Conservation (phyloP, 345 rosid species). For the Boechera stricta region DNA sequence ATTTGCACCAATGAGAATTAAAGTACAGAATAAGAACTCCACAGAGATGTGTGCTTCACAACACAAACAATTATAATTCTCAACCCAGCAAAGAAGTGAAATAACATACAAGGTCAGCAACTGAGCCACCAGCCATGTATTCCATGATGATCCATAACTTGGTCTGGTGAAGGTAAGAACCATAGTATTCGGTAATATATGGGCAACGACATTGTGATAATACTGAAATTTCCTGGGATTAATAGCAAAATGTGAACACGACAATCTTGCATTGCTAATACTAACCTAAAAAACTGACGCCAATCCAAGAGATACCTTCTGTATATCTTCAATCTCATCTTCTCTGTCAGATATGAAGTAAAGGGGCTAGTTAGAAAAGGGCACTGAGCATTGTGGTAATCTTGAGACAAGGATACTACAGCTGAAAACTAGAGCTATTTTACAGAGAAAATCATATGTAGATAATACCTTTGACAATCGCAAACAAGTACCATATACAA, state of each 20-base stretch:
- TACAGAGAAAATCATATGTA: background rate
- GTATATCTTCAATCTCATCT: constrained; percentile 99
- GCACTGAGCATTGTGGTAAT: constrained; percentile 25
- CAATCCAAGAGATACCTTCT: constrained; percentile 67
- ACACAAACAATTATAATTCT: constrained; percentile 9
- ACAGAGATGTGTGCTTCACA: constrained; percentile 25
- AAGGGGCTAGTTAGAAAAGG: constrained; percentile 37
- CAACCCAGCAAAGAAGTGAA: constrained; percentile 39
- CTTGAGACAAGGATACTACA: constrained; percentile 17
- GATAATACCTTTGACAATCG: constrained; percentile 6
- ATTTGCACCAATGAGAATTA: constrained; percentile 18
- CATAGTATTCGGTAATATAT: constrained; percentile 94
- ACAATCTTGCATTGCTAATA: constrained; percentile 18
- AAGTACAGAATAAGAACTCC: constrained; percentile 6
- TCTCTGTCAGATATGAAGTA: constrained; percentile 62
- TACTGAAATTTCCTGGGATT: constrained; percentile 89
- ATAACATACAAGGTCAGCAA: constrained; percentile 96
- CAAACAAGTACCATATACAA: constrained; percentile 7
- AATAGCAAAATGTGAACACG: constrained; percentile 43
- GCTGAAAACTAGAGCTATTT: constrained; percentile 17
- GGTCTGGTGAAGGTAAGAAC: constrained; percentile 96
- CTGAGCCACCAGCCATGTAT: constrained; percentile 99
- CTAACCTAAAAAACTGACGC: constrained; percentile 15
- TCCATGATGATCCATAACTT: constrained; percentile 99
- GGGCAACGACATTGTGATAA: constrained; percentile 94